A percentile compares a stretch with the other conserved stretches of the same genome.
Conservation (phyloP, 2,329 filamentous ascomycete genomes). For the Aspergillus fijiensis region DNA sequence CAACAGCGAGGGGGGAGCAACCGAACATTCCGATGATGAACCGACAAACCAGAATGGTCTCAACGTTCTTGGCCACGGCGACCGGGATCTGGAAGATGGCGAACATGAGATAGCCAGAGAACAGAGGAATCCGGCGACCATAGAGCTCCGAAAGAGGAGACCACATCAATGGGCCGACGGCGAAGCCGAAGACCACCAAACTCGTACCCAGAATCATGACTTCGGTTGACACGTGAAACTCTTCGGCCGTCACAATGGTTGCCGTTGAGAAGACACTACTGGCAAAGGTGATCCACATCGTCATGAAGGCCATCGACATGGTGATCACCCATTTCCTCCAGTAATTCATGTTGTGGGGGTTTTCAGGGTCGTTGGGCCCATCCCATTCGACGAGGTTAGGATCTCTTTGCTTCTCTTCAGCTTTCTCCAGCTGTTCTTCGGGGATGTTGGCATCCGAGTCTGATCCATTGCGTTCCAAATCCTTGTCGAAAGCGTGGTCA, state of each 20-base stretch:
- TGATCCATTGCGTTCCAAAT: conserved; percentile 11
- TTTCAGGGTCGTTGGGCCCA: conserved; percentile 34
- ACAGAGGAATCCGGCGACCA: conserved; percentile 51
- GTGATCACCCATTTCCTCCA: conserved; percentile 44
- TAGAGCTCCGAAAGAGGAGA: conserved; percentile 51
- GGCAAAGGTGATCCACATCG: conserved; percentile 50
- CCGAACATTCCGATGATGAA: conserved; percentile 57
- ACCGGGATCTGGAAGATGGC: conserved; percentile 57
- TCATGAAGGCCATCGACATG: conserved; percentile 30
- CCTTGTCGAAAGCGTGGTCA: conserved; percentile 4
- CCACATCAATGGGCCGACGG: conserved; percentile 54
- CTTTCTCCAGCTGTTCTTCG: conserved; percentile 8
- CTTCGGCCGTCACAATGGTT: conserved; percentile 39
- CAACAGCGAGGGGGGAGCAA: conserved; percentile 51
- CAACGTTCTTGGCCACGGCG: conserved; percentile 53
- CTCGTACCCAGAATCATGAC: conserved; percentile 45
- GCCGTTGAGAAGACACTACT: conserved; percentile 49
- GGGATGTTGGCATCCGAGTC: conserved; percentile 12
- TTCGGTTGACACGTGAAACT: conserved; percentile 45
- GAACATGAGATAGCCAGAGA: conserved; percentile 51
- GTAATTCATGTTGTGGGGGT: conserved; percentile 32
- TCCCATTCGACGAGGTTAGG: conserved; percentile 35
- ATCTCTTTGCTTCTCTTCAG: conserved; percentile 19
- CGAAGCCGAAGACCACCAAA: conserved; percentile 51
- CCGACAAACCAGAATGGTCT: conserved; percentile 55